Evolutionary conservation across 2,329 filamentous ascomycete genomes (phyloP).

Genomic region (Sclerotinia spermophila): DNA sequence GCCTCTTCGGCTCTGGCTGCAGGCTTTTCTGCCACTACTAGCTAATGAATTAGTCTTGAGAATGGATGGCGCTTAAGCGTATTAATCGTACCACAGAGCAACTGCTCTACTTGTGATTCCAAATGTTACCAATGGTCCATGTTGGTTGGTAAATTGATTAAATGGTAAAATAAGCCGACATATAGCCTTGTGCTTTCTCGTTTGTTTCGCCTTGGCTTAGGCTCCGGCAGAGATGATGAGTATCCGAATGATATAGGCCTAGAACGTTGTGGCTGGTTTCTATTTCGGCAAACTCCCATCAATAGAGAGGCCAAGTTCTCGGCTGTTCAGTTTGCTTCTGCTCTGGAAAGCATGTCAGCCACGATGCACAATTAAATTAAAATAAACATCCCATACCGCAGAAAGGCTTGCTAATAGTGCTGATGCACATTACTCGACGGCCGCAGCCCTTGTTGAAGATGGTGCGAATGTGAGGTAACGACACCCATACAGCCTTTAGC

Average conservation of each 20-base stretch:
- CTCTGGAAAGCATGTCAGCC: not conserved
- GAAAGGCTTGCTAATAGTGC: slow-evolving; percentile 61
- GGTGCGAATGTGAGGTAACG: slow-evolving; percentile 52
- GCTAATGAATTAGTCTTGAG: too few species aligned
- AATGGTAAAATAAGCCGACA: not conserved
- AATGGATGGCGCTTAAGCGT: not conserved
- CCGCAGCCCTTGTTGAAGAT: slow-evolving; percentile 64
- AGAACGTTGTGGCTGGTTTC: too few species aligned
- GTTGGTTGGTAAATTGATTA: not conserved
- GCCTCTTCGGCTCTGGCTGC: too few species aligned
- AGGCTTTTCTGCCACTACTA: too few species aligned
- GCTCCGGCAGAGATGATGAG: not conserved
- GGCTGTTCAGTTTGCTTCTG: not conserved
- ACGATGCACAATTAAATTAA: not conserved
- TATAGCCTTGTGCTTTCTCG: not conserved
- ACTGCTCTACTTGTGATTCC: too few species aligned
- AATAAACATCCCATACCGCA: not conserved
- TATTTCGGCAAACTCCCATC: not conserved
- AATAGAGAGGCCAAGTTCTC: not conserved
- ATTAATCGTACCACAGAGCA: not conserved
- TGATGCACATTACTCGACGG: slow-evolving; percentile 70
- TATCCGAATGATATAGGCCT: too few species aligned
- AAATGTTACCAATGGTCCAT: not conserved
- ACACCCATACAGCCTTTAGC: not conserved
- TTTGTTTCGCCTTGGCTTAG: not conserved